Percentiles rank a stretch among this genome's conserved stretches.
Evolutionary conservation across 164 flowering plant genomes (phyloP).

Genomic region (grape (Vitis vinifera)): ASM3070453v1 NC_081818.1:6246001-6246500

Average conservation of each 20-base stretch:
- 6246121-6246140: too few relatives aligned
- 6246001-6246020: slow-evolving; percentile 49
- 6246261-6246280: slow-evolving; percentile 42
- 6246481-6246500: slow-evolving; percentile 43
- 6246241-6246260: slow-evolving; percentile 39
- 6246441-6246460: slow-evolving; percentile 41
- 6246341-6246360: too few relatives aligned
- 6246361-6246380: not conserved
- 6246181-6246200: too few relatives aligned
- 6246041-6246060: slow-evolving; percentile 4
- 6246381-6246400: slow-evolving; percentile 47
- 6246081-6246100: too few relatives aligned
- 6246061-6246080: too few relatives aligned
- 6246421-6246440: slow-evolving; percentile 46
- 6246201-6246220: not conserved
- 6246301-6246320: not conserved
- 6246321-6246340: too few relatives aligned
- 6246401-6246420: slow-evolving; percentile 46
- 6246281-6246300: slow-evolving; percentile 41
- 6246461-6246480: slow-evolving; percentile 50
- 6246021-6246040: slow-evolving; percentile 42
- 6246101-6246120: too few relatives aligned
- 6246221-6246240: not conserved
- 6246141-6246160: too few relatives aligned
- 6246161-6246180: too few relatives aligned